Percentiles rank a stretch among this genome's conserved stretches.
phyloP scores from a whole-genome alignment of 768 basidiomycete species.

The Lentinula sp. region DNA sequence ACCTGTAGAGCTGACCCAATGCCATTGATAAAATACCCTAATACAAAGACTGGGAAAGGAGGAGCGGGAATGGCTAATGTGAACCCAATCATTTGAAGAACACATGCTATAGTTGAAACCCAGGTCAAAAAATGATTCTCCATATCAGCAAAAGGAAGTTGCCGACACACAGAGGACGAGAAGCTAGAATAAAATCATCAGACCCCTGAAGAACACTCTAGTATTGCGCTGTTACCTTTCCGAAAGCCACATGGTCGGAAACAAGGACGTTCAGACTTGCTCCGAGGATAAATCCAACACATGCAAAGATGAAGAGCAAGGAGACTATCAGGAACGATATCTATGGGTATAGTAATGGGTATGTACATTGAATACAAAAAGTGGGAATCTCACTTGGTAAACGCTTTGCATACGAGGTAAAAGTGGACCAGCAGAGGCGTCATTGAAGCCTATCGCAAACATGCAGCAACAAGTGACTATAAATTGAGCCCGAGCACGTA shows the following conservation, averaged over 20 bases:
- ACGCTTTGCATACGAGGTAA: slow-evolving; percentile 29
- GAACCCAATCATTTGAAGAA: slow-evolving; percentile 48
- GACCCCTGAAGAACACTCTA: not conserved
- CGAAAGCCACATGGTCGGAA: slow-evolving; percentile 19
- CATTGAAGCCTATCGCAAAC: slow-evolving; percentile 32
- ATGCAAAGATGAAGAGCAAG: slow-evolving; percentile 35
- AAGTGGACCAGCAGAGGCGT: slow-evolving; percentile 30
- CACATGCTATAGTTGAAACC: slow-evolving; percentile 31
- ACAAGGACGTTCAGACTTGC: slow-evolving; percentile 24
- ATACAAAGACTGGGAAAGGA: slow-evolving; percentile 59
- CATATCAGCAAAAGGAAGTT: not conserved
- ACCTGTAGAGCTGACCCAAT: slow-evolving; percentile 42
- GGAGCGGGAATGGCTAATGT: slow-evolving; percentile 46
- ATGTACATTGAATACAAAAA: not conserved
- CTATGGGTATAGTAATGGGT: slow-evolving; percentile 12
- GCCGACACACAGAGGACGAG: slow-evolving; percentile 14
- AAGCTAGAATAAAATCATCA: slow-evolving; percentile 9
- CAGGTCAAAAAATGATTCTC: not conserved
- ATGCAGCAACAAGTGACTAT: slow-evolving; percentile 25
- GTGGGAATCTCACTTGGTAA: slow-evolving; percentile 21
- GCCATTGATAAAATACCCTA: slow-evolving; percentile 39
- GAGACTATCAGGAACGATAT: slow-evolving; percentile 33
- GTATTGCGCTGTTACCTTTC: slow-evolving; percentile 24
- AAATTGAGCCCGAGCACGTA: slow-evolving; percentile 23
- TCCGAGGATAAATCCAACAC: slow-evolving; percentile 15